Evolutionary conservation across 169 alveolate genomes (phyloP), one percentile per base, ranked within the genome.

Genomic region (Plasmodium coatneyi): DNA sequence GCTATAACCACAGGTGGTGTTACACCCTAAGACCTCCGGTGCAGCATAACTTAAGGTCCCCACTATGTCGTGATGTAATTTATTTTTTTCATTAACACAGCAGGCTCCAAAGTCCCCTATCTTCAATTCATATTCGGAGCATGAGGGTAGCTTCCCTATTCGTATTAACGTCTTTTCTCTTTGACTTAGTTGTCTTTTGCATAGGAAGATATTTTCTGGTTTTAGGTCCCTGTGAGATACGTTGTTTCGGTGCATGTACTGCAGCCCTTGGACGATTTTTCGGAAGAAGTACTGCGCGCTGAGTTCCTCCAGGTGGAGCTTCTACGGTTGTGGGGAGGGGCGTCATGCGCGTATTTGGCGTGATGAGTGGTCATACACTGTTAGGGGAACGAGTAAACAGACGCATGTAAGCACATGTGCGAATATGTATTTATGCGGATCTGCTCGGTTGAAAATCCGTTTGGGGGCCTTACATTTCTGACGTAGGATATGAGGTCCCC

Each of bases 21-120:
- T 91, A 91, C 97, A 95, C 9, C 86, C 98, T 95, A 93, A 95
- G 83, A 96, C 97, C 72, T 96, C 98, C 25, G 97, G 98, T 7
- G 98, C 97, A 16, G 97, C 98, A 82, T 96, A 96, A 71, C 97
- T 96, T 95, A 96, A 92, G 32, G 97, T 96, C 9, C 97, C 97
- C 28, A 96, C 97, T 71, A 95, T 93, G n/a, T 96, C 97, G 52
- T 82, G 72, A 66, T 92, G 96, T 71, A 83, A 34, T 36, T 84
- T 84, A 46, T 95, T 93, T 54, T 81, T 78, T 28, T 80, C 89
- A 41, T 83, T 80, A 71, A 93, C 66, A 41, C 96, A 92, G 28
- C 95, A 93, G 9, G 97, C 97, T 49, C 99, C 99, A 87, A 98
- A 98, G 80, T 99, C 99, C 19, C 98, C 99, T 5, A 99, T 98